phyloP scores from a whole-genome alignment of 208 protist species.

The Trichomonas tenax region DNA sequence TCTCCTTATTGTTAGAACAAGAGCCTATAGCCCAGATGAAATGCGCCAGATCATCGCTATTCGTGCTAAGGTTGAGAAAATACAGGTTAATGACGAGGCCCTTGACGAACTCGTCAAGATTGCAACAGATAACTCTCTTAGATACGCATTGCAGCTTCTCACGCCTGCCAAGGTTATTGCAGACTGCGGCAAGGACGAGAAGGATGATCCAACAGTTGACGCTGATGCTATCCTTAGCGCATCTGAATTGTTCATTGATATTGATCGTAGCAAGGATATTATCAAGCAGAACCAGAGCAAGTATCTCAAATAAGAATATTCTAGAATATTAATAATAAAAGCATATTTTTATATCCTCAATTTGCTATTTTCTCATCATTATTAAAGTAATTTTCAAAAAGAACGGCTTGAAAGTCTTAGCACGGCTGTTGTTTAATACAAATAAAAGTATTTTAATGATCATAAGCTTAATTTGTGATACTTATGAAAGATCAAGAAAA shows the following conservation, averaged over 20 bases:
- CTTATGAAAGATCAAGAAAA: no score
- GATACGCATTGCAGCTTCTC: slow-evolving; percentile 90
- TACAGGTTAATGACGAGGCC: slow-evolving; percentile 70
- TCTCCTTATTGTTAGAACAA: slow-evolving; percentile 91
- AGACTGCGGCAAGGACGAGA: background rate
- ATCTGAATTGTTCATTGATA: background rate
- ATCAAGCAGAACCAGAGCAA: background rate
- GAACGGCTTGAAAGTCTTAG: no score
- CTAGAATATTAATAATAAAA: no score
- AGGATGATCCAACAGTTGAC: background rate
- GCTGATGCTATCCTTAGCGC: background rate
- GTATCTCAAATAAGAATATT: background rate
- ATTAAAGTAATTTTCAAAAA: no score
- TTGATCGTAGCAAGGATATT: background rate
- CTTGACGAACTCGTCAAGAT: slow-evolving; percentile 66
- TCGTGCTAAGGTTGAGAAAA: slow-evolving; percentile 55
- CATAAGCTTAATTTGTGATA: no score
- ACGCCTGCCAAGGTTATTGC: slow-evolving; percentile 57
- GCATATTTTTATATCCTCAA: no score
- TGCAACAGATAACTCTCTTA: slow-evolving; percentile 70
- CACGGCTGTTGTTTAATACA: no score
- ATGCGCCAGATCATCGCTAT: slow-evolving; percentile 61
- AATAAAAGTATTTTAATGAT: no score
- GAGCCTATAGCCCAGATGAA: slow-evolving; percentile 79
- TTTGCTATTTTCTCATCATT: no score